A percentile compares a stretch with the other conserved stretches of the same genome.
Conservation (phyloP, 108 stramenopile species). For the Craspedostauros australis region DNA sequence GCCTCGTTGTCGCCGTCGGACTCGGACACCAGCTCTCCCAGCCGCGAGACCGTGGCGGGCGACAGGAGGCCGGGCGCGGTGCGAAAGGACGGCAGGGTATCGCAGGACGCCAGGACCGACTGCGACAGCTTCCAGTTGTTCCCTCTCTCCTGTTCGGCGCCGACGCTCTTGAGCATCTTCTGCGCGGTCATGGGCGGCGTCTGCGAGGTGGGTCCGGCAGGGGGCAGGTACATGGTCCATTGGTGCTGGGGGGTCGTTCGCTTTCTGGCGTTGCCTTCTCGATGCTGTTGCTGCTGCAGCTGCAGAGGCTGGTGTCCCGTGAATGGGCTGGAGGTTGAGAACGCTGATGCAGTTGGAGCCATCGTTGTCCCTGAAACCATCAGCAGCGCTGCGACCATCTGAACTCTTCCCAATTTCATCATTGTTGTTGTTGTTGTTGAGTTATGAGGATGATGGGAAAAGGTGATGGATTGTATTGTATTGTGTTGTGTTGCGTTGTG, state of each 20-base stretch:
- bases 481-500: too few relatives aligned
- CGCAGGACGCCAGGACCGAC: constrained; percentile 50
- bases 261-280: too few relatives aligned
- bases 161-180: constrained; percentile 22
- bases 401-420: too few relatives aligned
- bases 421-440: too few relatives aligned
- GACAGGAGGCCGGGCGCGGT: constrained; percentile 77
- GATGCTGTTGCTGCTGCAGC: too few relatives aligned
- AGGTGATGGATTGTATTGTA: too few relatives aligned
- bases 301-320: too few relatives aligned
- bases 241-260: neutral
- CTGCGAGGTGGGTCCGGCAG: constrained; percentile 12
- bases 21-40: constrained; percentile 39
- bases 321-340: too few relatives aligned
- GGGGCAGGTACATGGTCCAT: constrained; percentile 13
- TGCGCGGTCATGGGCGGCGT: constrained; percentile 15
- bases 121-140: constrained; percentile 14
- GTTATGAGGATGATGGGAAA: too few relatives aligned
- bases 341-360: too few relatives aligned
- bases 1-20: constrained; percentile 19
- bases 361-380: too few relatives aligned
- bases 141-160: constrained; percentile 1
- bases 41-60: constrained; percentile 66
- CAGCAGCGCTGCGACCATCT: too few relatives aligned
- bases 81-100: constrained; percentile 53